Conservation (phyloP, 805 yeast species). For the Cyberlindnera misumaiensis region DNA sequence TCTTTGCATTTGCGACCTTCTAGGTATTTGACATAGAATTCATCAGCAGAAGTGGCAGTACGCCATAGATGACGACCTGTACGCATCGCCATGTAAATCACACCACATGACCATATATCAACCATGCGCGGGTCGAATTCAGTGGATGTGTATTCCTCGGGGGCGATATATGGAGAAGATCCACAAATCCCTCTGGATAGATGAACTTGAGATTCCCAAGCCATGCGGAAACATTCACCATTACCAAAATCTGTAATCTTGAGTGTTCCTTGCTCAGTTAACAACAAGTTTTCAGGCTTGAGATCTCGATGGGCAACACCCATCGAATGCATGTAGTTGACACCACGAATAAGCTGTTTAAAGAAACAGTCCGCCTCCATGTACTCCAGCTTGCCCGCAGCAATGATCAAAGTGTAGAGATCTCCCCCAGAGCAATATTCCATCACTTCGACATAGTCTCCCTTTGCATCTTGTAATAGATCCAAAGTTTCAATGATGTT, state of each 20-base stretch:
- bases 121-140: slow-evolving; percentile 78
- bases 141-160: slow-evolving; percentile 63
- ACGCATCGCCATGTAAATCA: slow-evolving; percentile 88
- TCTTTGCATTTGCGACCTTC: slow-evolving; percentile 71
- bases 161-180: slow-evolving; percentile 85
- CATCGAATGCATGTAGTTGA: slow-evolving; percentile 81
- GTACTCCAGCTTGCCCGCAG: slow-evolving; percentile 72
- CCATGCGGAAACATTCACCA: slow-evolving; percentile 76
- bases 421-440: slow-evolving; percentile 83
- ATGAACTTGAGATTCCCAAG: slow-evolving; percentile 72
- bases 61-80: slow-evolving; percentile 94
- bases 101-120: slow-evolving; percentile 92
- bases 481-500: slow-evolving; percentile 76
- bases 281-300: slow-evolving; percentile 77
- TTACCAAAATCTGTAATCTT: slow-evolving; percentile 89
- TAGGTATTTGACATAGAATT: slow-evolving; percentile 68
- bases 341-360: slow-evolving; percentile 79
- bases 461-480: slow-evolving; percentile 71
- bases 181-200: slow-evolving; percentile 76
- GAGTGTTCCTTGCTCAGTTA: slow-evolving; percentile 64
- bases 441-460: slow-evolving; percentile 81
- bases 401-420: slow-evolving; percentile 63
- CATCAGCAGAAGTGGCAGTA: slow-evolving; percentile 73
- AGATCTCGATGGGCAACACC: slow-evolving; percentile 88
- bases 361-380: slow-evolving; percentile 87